Conservation (phyloP, 202 grass and related monocot genomes). For the Eragrostis tef region DNA sequence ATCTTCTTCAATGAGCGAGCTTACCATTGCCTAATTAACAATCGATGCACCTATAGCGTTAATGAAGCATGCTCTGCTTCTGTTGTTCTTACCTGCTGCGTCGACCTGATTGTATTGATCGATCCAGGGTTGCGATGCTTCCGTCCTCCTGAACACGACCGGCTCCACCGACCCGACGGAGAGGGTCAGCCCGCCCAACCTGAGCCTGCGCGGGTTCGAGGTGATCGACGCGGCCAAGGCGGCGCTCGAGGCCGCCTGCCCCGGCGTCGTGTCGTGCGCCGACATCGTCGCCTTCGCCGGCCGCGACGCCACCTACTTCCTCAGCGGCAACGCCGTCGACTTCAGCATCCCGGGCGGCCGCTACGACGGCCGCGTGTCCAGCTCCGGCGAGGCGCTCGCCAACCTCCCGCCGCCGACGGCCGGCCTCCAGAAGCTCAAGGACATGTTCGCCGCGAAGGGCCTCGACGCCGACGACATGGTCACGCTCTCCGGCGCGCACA, state of each 20-base stretch:
- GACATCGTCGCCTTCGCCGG: constrained; percentile 65
- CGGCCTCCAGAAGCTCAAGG: constrained; percentile 34
- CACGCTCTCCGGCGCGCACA: constrained; percentile 47
- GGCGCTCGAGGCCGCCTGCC: constrained; percentile 43
- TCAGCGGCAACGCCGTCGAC: constrained; percentile 25
- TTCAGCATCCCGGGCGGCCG: constrained; percentile 56
- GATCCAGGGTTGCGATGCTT: constrained; percentile 62
- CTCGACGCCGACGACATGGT: constrained; percentile 41
- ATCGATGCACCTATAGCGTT: no score
- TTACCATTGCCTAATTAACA: no score
- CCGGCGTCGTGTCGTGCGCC: constrained; percentile 55
- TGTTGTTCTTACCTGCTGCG: no score
- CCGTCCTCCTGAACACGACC: constrained; percentile 58
- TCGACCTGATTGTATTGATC: neutral
- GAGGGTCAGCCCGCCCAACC: constrained; percentile 49
- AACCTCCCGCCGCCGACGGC: constrained; percentile 55
- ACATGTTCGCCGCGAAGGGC: constrained; percentile 51
- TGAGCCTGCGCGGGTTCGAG: constrained; percentile 49
- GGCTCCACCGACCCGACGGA: constrained; percentile 34
- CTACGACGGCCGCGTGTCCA: constrained; percentile 52
- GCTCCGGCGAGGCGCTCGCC: constrained; percentile 33
- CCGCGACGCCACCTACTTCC: constrained; percentile 56
- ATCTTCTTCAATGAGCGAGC: no score
- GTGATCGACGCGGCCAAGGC: constrained; percentile 64
- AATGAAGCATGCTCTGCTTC: no score